phyloP scores from a whole-genome alignment of 192 early-diverging fungal species.

The Backusella mclennaniae region DNA sequence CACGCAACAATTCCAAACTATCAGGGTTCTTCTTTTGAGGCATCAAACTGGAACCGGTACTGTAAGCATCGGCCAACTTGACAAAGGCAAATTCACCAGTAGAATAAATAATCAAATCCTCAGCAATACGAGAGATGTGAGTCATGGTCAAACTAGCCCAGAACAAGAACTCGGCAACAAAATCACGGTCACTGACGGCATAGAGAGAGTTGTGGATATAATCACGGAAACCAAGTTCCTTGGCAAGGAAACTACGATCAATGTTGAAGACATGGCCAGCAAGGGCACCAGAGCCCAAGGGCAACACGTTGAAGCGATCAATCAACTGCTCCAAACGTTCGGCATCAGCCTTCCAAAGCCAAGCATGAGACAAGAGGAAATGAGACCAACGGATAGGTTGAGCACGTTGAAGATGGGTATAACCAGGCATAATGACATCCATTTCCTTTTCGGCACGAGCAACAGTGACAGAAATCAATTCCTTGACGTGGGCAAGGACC shows the following conservation, averaged over 20 bases:
- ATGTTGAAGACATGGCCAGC: slow-evolving; percentile 98
- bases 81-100: slow-evolving; percentile 95
- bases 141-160: slow-evolving; percentile 91
- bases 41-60: slow-evolving; percentile 97
- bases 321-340: slow-evolving; percentile 80
- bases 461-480: slow-evolving; percentile 71
- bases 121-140: slow-evolving; percentile 86
- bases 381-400: slow-evolving; percentile 99
- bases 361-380: slow-evolving; percentile 87
- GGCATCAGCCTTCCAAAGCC: slow-evolving; percentile 86
- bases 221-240: slow-evolving; percentile 84
- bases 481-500: slow-evolving; percentile 67
- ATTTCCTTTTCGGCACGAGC: slow-evolving; percentile 85
- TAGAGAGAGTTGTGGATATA: slow-evolving; percentile 89
- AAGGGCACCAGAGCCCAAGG: slow-evolving; percentile 91
- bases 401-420: slow-evolving; percentile 97
- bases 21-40: slow-evolving; percentile 99
- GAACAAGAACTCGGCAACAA: slow-evolving; percentile 96
- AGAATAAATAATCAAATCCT: slow-evolving; percentile 96
- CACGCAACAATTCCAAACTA: slow-evolving; percentile 90
- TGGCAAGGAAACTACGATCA: slow-evolving; percentile 86
- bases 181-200: slow-evolving; percentile 94
- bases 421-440: slow-evolving; percentile 97
- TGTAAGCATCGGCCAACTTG: slow-evolving; percentile 93
- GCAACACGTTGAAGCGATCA: slow-evolving; percentile 79